Base-by-base conservation (phyloP, 78 protist genomes). In the Cyanophora paradoxa region DNA sequence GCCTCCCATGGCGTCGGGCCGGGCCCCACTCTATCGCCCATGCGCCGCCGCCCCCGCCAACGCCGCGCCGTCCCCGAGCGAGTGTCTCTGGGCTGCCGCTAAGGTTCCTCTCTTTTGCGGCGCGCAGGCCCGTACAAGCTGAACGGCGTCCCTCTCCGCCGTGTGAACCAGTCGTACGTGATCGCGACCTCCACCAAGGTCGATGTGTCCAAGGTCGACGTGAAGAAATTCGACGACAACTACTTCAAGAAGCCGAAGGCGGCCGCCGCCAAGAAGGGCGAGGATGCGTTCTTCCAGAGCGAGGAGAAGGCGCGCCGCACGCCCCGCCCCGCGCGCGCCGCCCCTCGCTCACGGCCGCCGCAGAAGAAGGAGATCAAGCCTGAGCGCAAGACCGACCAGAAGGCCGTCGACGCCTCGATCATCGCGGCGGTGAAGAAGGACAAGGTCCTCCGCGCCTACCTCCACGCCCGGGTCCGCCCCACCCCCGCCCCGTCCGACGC, bases 81-180 rank as follows among this genome's bases (percentile, higher is more conserved):
- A n/a, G 11, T 7, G 52, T 3, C 19, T 44, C 19, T 1, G 20
- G 2, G 19, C 52, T 20, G 1, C 20, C n/a, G 19, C 2, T 7
- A 20, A 13, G 8, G n/a, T 13, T 7, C 20, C 52, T 44, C 26
- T 54, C 61, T 4, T 42, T 61, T 24, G 39, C n/a, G n/a, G n/a
- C n/a, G 50, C 30, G 34, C 31, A 79, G 79, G 97, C 42, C 99
- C 99, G 56, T 94, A 77, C 93, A 78, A 82, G 85, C n/a, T 93
- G 78, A 97, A 97, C 83, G 99, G 99, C 52, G 97, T 97, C n/a
- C 98, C 97, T 41, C 88, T 97, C 33, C 88, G 98, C 46, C 92
- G 99, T 41, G 86, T 95, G 74, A 86, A 92, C 90, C 98, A 87
- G 75, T 86, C 93, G 39, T 93, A 82, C 84, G 91, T 92, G 77